Percentiles rank a stretch among this genome's conserved stretches.
These are phyloP conservation scores for Calcarisporium arbuscula DNA, from an alignment of 2,329 filamentous ascomycete species.

Conservation along the genomic window DNA sequence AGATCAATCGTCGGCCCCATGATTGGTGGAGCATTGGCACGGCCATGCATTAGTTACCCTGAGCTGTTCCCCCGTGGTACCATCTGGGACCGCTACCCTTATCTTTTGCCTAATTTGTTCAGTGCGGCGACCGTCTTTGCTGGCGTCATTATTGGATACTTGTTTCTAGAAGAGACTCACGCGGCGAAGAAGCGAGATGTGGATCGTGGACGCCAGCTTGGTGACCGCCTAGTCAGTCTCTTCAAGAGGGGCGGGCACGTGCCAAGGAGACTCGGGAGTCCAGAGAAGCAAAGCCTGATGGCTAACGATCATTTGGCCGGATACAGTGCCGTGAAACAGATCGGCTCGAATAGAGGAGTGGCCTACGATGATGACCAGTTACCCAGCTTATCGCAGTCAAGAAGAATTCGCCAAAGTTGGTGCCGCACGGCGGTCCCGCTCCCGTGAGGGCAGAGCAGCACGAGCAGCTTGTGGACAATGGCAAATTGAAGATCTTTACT, in stretches of 20 bases:
- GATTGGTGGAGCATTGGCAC: constrained; percentile 82
- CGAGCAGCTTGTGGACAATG: no score
- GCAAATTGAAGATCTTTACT: constrained; percentile 61
- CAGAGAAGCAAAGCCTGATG: constrained; percentile 58
- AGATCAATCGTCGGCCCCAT: constrained; percentile 88
- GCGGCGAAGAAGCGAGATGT: constrained; percentile 68
- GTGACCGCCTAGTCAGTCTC: constrained; percentile 58
- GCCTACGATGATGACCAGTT: constrained; percentile 48
- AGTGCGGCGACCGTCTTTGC: constrained; percentile 72
- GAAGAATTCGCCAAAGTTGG: constrained; percentile 47
- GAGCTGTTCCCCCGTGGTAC: constrained; percentile 63
- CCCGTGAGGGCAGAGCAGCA: no score
- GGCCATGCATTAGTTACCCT: constrained; percentile 80
- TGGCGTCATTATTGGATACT: constrained; percentile 69
- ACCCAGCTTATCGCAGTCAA: constrained; percentile 60
- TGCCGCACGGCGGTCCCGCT: constrained; percentile 21
- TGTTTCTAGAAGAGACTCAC: constrained; percentile 95
- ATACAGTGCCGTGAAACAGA: constrained; percentile 55
- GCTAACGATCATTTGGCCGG: constrained; percentile 55
- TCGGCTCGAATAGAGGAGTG: background rate
- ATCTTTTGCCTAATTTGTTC: constrained; percentile 86
- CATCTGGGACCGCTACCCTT: constrained; percentile 82
- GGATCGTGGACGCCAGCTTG: constrained; percentile 71
- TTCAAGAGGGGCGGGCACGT: no score
- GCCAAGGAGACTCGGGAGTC: constrained; percentile 25